phyloP scores from a whole-genome alignment of 192 early-diverging fungal species.

The Phycomyces nitens region DNA sequence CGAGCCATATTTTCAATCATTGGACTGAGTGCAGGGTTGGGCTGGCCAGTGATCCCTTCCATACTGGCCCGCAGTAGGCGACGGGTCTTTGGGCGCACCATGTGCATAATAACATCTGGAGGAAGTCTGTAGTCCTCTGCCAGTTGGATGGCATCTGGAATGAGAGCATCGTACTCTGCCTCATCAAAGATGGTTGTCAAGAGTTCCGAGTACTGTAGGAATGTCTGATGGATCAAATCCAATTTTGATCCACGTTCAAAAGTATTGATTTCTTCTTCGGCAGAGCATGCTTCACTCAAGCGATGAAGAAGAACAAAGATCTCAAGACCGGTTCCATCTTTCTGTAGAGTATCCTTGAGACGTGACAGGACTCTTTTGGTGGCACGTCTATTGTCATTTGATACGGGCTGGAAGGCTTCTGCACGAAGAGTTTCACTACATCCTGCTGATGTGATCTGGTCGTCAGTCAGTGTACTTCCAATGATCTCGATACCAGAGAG shows the following conservation, averaged over 20 bases:
- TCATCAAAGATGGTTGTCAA: slow-evolving; percentile 47
- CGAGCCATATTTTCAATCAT: background rate
- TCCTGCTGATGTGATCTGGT: slow-evolving; percentile 60
- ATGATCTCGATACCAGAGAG: slow-evolving; percentile 68
- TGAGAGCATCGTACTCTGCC: slow-evolving; percentile 40
- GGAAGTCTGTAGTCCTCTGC: slow-evolving; percentile 58
- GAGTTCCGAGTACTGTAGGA: slow-evolving; percentile 67
- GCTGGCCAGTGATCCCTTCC: slow-evolving; percentile 1
- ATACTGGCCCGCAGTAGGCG: slow-evolving; percentile 1
- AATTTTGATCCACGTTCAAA: slow-evolving; percentile 56
- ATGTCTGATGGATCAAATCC: slow-evolving; percentile 58
- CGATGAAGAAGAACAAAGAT: slow-evolving; percentile 64
- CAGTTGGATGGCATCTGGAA: slow-evolving; percentile 49
- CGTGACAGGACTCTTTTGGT: slow-evolving; percentile 43
- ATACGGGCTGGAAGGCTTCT: slow-evolving; percentile 51
- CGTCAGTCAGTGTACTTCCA: slow-evolving; percentile 50
- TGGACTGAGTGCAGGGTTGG: background rate
- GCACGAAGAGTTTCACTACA: slow-evolving; percentile 59
- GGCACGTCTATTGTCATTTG: slow-evolving; percentile 46
- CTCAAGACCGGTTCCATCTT: slow-evolving; percentile 48
- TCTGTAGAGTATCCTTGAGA: slow-evolving; percentile 54
- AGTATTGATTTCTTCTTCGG: slow-evolving; percentile 33
- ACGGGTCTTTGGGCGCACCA: slow-evolving; percentile 49
- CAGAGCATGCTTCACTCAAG: slow-evolving; percentile 48
- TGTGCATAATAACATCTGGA: slow-evolving; percentile 58